phyloP scores from a whole-genome alignment of 345 rosid species.

The Populus alba region DNA sequence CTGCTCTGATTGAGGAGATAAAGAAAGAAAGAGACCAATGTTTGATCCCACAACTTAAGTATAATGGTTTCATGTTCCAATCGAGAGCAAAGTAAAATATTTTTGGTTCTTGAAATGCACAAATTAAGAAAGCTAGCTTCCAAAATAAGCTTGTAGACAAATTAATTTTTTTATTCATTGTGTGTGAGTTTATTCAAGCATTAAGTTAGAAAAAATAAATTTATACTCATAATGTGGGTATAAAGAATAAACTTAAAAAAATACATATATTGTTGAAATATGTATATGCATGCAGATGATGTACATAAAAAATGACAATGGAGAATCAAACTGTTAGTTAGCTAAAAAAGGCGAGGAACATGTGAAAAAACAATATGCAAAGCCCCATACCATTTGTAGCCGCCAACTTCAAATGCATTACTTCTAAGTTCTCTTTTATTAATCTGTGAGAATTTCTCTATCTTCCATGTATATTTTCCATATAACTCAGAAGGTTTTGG shows the following conservation, averaged over 20 bases:
- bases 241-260: neutral
- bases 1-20: neutral
- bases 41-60: neutral
- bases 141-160: neutral
- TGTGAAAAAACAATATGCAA: slow-evolving; percentile 11
- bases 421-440: slow-evolving; percentile 81
- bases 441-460: slow-evolving; percentile 78
- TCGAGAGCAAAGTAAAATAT: neutral
- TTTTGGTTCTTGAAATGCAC: neutral
- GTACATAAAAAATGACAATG: neutral
- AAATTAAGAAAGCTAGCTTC: neutral
- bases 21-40: neutral
- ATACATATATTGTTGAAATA: neutral
- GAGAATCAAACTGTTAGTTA: neutral
- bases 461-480: slow-evolving; percentile 88
- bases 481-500: slow-evolving; percentile 67
- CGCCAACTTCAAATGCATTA: slow-evolving; percentile 76
- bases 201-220: neutral
- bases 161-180: neutral
- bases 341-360: neutral
- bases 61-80: neutral
- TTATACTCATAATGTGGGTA: neutral
- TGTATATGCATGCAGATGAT: neutral
- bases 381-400: slow-evolving; percentile 76
- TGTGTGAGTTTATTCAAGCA: neutral